Conservation (phyloP, 2,329 filamentous ascomycete genomes). For the Ceratocystis cubensis region DNA sequence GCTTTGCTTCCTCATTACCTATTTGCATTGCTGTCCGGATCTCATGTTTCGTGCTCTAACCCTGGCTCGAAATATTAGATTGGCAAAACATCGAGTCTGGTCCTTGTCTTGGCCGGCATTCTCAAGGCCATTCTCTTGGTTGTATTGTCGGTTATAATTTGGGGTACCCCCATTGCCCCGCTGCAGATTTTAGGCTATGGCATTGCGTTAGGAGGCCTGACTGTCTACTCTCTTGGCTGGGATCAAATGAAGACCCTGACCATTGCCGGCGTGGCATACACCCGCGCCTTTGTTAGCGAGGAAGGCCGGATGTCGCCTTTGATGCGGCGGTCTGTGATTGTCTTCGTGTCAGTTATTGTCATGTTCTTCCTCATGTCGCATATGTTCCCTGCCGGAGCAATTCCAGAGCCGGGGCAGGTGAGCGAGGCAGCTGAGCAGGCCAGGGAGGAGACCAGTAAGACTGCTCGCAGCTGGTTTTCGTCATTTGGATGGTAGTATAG, state of each 20-base stretch:
- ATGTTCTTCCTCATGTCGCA: constrained; percentile 23
- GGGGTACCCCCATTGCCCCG: constrained; percentile 56
- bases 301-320: constrained; percentile 24
- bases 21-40: neutral
- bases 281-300: constrained; percentile 22
- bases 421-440: constrained; percentile 13
- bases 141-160: constrained; percentile 61
- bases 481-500: constrained; percentile 17
- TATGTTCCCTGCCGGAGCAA: constrained; percentile 14
- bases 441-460: constrained; percentile 16
- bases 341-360: constrained; percentile 22
- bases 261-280: constrained; percentile 20
- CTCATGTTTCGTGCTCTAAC: neutral
- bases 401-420: constrained; percentile 4
- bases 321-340: constrained; percentile 23
- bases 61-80: constrained; percentile 42
- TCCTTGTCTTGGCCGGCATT: constrained; percentile 75
- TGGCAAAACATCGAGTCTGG: constrained; percentile 73
- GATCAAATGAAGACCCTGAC: constrained; percentile 23
- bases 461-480: constrained; percentile 20
- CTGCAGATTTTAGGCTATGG: constrained; percentile 68
- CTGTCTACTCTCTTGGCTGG: constrained; percentile 38
- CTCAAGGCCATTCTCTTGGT: constrained; percentile 82
- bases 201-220: constrained; percentile 46
- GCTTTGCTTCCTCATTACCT: neutral